phyloP scores from a whole-genome alignment of 345 rosid genomes.

The Aurinia saxatilis region DNA sequence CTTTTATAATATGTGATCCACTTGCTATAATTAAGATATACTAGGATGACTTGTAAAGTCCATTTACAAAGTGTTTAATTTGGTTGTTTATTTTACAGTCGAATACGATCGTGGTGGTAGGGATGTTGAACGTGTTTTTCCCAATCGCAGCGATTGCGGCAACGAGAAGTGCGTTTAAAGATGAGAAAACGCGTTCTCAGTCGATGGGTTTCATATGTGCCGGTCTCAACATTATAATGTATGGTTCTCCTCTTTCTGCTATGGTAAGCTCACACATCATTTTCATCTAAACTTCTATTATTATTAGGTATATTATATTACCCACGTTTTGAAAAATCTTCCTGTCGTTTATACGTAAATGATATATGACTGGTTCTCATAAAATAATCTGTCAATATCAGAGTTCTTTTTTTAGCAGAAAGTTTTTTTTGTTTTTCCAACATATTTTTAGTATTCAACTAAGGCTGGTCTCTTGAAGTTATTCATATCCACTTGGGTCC shows the following conservation, averaged over 20 bases:
- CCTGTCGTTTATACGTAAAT: neutral
- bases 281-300: neutral
- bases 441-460: neutral
- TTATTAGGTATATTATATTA: neutral
- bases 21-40: constrained; percentile 20
- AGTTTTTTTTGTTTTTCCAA: too few relatives aligned
- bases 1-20: constrained; percentile 15
- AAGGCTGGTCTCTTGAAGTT: neutral
- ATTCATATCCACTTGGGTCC: neutral
- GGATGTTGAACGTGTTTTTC: constrained; percentile 45
- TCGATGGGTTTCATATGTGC: constrained; percentile 53
- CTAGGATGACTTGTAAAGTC: constrained; percentile 20
- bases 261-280: constrained; percentile 42
- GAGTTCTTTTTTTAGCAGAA: neutral
- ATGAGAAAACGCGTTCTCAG: constrained; percentile 38
- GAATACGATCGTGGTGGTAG: constrained; percentile 28
- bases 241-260: constrained; percentile 75
- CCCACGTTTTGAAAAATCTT: constrained; percentile 8
- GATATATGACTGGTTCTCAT: too few relatives aligned
- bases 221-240: constrained; percentile 49
- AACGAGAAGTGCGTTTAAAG: constrained; percentile 32
- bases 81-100: constrained; percentile 22
- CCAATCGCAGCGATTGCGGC: constrained; percentile 37
- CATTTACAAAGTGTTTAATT: too few relatives aligned
- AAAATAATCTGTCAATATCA: neutral